These are phyloP conservation scores for Penicillium sp. DNA, from an alignment of 2,329 filamentous ascomycete species.

Conservation along the genomic window DNA sequence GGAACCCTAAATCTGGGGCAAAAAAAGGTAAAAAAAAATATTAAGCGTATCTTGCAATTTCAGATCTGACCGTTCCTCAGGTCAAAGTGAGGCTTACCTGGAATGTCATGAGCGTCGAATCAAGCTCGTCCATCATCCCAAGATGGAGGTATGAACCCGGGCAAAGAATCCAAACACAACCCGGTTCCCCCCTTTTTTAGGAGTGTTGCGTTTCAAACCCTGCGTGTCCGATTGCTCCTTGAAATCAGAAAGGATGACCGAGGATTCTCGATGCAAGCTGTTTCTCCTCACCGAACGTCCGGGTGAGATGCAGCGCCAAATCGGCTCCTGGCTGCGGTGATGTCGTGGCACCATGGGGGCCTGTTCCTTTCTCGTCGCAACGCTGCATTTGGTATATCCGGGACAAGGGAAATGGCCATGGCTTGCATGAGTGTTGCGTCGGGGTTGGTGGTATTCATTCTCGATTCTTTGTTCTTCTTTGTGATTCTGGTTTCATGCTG, in stretches of 20 bases:
- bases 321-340: constrained; percentile 24
- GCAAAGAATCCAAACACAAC: not conserved
- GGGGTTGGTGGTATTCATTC: not conserved
- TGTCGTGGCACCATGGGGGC: constrained; percentile 34
- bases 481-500: constrained; percentile 7
- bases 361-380: constrained; percentile 7
- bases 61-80: constrained; percentile 3
- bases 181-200: too few relatives aligned
- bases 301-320: constrained; percentile 20
- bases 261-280: not conserved
- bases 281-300: constrained; percentile 17
- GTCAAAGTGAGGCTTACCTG: constrained; percentile 22
- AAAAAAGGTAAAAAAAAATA: too few relatives aligned
- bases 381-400: constrained; percentile 19
- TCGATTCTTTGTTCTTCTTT: too few relatives aligned
- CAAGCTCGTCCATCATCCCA: not conserved
- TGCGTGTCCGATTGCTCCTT: too few relatives aligned
- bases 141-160: not conserved
- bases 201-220: too few relatives aligned
- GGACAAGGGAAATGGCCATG: constrained; percentile 5
- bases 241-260: not conserved
- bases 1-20: too few relatives aligned
- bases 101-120: constrained; percentile 8
- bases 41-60: too few relatives aligned
- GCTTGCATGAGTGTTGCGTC: not conserved